Conservation (phyloP, 495 filamentous ascomycete genomes). For the Talaromyces liani region DNA sequence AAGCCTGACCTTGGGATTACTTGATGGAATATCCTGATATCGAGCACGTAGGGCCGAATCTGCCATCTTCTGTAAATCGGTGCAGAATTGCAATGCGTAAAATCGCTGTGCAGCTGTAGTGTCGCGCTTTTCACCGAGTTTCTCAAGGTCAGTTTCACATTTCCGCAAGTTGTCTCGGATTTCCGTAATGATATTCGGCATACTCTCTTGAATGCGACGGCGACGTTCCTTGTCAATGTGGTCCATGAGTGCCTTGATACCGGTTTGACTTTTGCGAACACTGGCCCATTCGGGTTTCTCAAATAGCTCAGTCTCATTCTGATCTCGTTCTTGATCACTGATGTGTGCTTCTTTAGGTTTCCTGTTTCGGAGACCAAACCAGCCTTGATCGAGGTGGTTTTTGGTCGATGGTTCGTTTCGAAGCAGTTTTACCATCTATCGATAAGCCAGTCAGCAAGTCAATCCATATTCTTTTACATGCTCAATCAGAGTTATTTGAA, state of each 20-base stretch:
- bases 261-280: slow-evolving; percentile 1
- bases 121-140: not conserved
- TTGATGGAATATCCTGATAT: not conserved
- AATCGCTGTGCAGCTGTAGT: not conserved
- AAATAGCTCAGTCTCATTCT: not conserved
- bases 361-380: slow-evolving; percentile 6
- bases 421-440: slow-evolving; percentile 5
- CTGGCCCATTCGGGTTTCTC: not conserved
- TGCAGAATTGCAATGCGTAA: not conserved
- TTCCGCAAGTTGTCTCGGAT: not conserved
- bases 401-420: not conserved
- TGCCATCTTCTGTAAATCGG: not conserved
- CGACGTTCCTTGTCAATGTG: slow-evolving; percentile 6
- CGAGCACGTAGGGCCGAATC: not conserved
- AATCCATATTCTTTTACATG: not conserved
- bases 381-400: not conserved
- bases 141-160: not conserved
- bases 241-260: slow-evolving; percentile 4
- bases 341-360: not conserved
- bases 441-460: not conserved
- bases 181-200: not conserved
- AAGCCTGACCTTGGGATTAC: not conserved
- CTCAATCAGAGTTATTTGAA: not conserved
- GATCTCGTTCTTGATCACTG: not conserved
- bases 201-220: not conserved